Evolutionary conservation across 495 filamentous ascomycete genomes (phyloP).

Genomic region (Beverwykella pulmonaria): DNA sequence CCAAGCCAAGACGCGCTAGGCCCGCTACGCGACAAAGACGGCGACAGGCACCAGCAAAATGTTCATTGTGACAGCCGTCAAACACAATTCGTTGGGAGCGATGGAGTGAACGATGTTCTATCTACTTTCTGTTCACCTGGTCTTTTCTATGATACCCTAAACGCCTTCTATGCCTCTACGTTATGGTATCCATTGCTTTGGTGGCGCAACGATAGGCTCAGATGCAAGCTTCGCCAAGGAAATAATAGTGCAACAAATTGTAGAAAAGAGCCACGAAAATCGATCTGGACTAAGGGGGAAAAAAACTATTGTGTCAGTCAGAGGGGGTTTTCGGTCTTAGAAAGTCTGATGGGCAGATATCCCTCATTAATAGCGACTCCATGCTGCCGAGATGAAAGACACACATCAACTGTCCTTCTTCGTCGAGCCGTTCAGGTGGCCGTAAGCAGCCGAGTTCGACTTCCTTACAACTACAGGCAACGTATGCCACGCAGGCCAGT

Average conservation of each 20-base stretch:
- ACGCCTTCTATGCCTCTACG: neutral
- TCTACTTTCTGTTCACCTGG: neutral
- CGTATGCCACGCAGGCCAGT: conserved; percentile 69
- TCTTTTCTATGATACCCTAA: neutral
- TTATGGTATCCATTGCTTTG: neutral
- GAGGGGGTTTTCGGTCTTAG: too few species aligned
- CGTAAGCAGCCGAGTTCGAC: conserved; percentile 3
- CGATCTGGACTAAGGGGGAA: too few species aligned
- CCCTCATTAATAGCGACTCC: too few species aligned
- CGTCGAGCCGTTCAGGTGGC: conserved; percentile 2
- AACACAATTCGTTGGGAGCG: neutral
- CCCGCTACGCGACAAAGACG: conserved; percentile 18
- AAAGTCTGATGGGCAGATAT: too few species aligned
- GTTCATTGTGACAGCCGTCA: neutral
- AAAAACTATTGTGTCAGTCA: too few species aligned
- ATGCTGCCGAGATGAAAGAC: too few species aligned
- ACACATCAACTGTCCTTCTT: conserved; percentile 22
- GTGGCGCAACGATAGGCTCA: neutral
- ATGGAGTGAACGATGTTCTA: neutral
- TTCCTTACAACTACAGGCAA: conserved; percentile 66
- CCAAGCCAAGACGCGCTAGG: conserved; percentile 18
- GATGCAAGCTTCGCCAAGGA: too few species aligned
- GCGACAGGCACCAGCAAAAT: conserved; percentile 20
- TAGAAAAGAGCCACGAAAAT: too few species aligned
- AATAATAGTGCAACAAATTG: too few species aligned